Conservation (phyloP, 1,284 basidiomycete species). For the Naganishia liquefaciens region DNA sequence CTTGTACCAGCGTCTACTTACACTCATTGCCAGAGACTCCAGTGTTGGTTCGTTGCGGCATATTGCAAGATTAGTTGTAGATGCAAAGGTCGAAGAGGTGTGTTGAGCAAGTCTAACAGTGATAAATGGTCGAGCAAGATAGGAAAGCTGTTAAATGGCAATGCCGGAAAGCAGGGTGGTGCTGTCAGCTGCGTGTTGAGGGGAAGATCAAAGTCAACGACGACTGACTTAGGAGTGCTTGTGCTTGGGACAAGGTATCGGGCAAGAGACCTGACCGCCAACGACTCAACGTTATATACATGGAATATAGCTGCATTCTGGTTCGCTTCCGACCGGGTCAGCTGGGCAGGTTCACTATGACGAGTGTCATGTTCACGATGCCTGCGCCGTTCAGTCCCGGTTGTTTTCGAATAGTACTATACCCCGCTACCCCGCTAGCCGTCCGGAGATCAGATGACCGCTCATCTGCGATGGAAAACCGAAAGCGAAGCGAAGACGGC, state of each 20-base stretch:
- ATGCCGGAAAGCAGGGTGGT: conserved; percentile 3
- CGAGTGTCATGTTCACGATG: too few relatives aligned
- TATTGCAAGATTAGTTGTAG: conserved; percentile 10
- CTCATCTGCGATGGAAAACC: too few relatives aligned
- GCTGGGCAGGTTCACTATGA: too few relatives aligned
- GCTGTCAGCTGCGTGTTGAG: conserved; percentile 16
- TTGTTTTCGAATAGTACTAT: too few relatives aligned
- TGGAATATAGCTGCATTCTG: conserved; percentile 5
- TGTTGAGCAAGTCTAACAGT: neutral
- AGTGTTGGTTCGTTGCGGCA: conserved; percentile 29
- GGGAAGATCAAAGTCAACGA: neutral
- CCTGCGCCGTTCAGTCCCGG: too few relatives aligned
- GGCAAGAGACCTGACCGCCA: neutral
- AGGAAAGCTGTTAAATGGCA: conserved; percentile 4
- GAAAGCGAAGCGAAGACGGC: too few relatives aligned
- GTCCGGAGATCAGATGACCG: too few relatives aligned
- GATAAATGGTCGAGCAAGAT: conserved; percentile 2
- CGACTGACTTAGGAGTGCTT: conserved; percentile 13
- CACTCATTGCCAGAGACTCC: conserved; percentile 31
- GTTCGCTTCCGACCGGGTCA: too few relatives aligned
- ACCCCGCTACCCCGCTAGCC: too few relatives aligned
- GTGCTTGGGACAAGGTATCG: conserved; percentile 2
- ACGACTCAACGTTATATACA: neutral
- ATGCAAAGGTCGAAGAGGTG: neutral
- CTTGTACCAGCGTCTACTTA: neutral